Evolutionary conservation across 2,329 filamentous ascomycete species (phyloP).

Genomic region (Knufia fluminis): DNA sequence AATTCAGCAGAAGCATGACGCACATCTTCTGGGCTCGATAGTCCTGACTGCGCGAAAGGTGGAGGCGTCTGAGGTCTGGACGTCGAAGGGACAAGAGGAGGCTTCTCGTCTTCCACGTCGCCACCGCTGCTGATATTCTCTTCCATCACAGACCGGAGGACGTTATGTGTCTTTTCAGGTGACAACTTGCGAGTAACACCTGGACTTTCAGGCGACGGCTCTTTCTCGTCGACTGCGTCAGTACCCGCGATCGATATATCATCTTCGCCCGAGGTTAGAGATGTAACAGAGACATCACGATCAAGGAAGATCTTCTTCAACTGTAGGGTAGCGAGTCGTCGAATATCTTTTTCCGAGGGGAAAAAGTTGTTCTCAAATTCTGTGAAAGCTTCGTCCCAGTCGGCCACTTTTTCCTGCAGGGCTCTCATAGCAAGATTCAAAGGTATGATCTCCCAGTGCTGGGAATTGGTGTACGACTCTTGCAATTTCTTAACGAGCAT

Average conservation of each 20-base stretch:
- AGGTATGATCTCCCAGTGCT: slow-evolving; percentile 94
- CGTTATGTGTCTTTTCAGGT: slow-evolving; percentile 54
- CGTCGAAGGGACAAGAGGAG: background rate
- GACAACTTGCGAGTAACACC: slow-evolving; percentile 40
- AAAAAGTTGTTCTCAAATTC: slow-evolving; percentile 92
- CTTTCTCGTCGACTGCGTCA: slow-evolving; percentile 25
- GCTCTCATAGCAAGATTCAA: slow-evolving; percentile 80
- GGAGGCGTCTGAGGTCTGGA: background rate
- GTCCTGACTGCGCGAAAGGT: background rate
- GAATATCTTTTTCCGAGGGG: slow-evolving; percentile 89
- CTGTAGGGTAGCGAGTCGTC: slow-evolving; percentile 81
- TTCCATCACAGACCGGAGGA: slow-evolving; percentile 56
- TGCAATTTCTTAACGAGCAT: slow-evolving; percentile 68
- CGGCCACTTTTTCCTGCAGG: slow-evolving; percentile 84
- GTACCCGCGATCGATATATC: slow-evolving; percentile 43
- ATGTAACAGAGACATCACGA: slow-evolving; percentile 68
- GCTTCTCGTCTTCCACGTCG: slow-evolving; percentile 10
- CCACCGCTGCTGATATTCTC: slow-evolving; percentile 41
- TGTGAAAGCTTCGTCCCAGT: slow-evolving; percentile 84
- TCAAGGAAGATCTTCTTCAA: slow-evolving; percentile 92
- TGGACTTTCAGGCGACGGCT: slow-evolving; percentile 27
- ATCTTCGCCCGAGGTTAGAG: slow-evolving; percentile 61
- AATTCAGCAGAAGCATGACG: slow-evolving; percentile 33
- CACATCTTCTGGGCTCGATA: slow-evolving; percentile 15
- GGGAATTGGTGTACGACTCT: slow-evolving; percentile 82